Percentiles rank a stretch among this genome's conserved stretches.
phyloP scores from a whole-genome alignment of 106 monocot species.

The Ottelia alismoides region DNA sequence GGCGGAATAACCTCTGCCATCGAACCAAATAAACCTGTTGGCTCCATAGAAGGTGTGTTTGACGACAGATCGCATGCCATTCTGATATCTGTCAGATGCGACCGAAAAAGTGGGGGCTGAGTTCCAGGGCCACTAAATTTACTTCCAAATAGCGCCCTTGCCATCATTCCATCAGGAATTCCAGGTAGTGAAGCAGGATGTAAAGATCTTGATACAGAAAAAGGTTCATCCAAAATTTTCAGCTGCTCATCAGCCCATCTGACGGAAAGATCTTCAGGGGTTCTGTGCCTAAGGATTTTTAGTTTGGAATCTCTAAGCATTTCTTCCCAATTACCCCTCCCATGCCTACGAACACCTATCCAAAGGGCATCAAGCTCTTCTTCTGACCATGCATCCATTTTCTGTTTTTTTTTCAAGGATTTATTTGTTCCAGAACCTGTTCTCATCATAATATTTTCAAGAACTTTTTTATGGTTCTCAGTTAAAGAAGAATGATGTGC shows the following conservation, averaged over 20 bases:
- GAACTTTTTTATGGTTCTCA: conserved; percentile 79
- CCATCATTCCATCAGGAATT: conserved; percentile 67
- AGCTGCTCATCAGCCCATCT: conserved; percentile 79
- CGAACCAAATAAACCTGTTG: conserved; percentile 10
- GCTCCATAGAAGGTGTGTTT: conserved; percentile 10
- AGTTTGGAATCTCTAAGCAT: conserved; percentile 80
- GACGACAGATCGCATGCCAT: conserved; percentile 30
- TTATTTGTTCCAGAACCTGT: conserved; percentile 34
- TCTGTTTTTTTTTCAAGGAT: conserved; percentile 46
- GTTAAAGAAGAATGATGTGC: conserved; percentile 28
- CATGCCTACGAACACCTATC: conserved; percentile 96
- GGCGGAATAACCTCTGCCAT: conserved; percentile 5
- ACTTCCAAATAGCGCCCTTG: conserved; percentile 56
- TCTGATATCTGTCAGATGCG: conserved; percentile 82
- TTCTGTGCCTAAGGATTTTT: conserved; percentile 49
- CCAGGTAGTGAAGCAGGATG: conserved; percentile 21
- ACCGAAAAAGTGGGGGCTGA: conserved; percentile 41
- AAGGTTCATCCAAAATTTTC: conserved; percentile 60
- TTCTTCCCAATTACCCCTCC: conserved; percentile 85
- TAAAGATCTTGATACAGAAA: conserved; percentile 23
- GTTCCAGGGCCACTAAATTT: conserved; percentile 30
- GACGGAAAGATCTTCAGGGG: conserved; percentile 40
- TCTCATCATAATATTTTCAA: conserved; percentile 77
- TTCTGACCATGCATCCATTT: conserved; percentile 71
- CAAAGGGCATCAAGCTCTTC: conserved; percentile 97